phyloP scores from a whole-genome alignment of 2,329 filamentous ascomycete species.

The Paecilomyces sp. region DNA sequence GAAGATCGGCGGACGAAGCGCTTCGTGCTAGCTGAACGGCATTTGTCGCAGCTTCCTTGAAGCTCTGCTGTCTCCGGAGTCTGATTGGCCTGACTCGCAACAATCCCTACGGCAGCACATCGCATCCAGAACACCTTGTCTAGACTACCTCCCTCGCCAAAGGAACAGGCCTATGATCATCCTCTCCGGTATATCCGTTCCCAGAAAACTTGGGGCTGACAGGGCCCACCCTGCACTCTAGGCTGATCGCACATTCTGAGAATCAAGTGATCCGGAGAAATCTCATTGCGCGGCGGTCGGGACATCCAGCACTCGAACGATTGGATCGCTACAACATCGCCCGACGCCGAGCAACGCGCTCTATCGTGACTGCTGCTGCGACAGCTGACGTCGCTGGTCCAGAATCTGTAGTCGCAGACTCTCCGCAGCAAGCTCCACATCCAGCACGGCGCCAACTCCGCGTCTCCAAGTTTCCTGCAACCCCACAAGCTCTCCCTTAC shows the following conservation, averaged over 20 bases:
- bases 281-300: not conserved
- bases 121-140: not conserved
- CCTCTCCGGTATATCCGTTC: not conserved
- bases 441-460: slow-evolving; percentile 70
- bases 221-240: not conserved
- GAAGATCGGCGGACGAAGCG: not conserved
- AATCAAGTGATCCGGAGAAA: not conserved
- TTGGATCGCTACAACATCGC: slow-evolving; percentile 2
- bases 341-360: slow-evolving; percentile 1
- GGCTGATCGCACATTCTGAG: not conserved
- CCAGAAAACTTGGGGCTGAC: not conserved
- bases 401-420: slow-evolving; percentile 60
- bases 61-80: not conserved
- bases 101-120: not conserved
- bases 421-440: slow-evolving; percentile 81
- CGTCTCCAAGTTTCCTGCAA: slow-evolving; percentile 73
- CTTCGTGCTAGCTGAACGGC: not conserved
- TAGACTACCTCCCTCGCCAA: not conserved
- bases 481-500: slow-evolving; percentile 63
- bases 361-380: slow-evolving; percentile 26
- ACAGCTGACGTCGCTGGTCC: slow-evolving; percentile 46
- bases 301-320: not conserved
- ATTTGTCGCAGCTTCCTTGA: not conserved
- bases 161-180: not conserved
- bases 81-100: not conserved